Percentiles rank a stretch among this genome's conserved stretches.
phyloP scores from a whole-genome alignment of 192 early-diverging fungal genomes.

The Chytriomyces sp. region DNA sequence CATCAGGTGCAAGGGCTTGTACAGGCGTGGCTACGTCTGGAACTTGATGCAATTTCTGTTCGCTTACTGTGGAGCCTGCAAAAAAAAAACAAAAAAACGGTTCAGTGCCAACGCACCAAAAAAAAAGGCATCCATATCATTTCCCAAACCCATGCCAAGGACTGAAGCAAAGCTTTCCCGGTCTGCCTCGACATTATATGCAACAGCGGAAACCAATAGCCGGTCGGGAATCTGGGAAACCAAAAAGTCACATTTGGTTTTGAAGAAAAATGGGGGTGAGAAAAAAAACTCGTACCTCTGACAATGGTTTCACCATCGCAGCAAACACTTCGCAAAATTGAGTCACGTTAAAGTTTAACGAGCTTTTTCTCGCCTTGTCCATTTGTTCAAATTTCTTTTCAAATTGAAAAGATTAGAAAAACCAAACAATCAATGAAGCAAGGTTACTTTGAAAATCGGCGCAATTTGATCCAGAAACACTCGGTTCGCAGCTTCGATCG shows the following conservation, averaged over 20 bases:
- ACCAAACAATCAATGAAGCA: too few species aligned
- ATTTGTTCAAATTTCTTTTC: constrained; percentile 47
- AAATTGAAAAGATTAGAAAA: not conserved
- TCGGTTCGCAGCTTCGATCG: constrained; percentile 35
- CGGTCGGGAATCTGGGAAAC: constrained; percentile 30
- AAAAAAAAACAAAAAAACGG: too few species aligned
- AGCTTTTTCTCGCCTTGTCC: constrained; percentile 35
- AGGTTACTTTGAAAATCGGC: constrained; percentile 36
- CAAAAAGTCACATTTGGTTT: not conserved
- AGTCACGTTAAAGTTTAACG: constrained; percentile 32
- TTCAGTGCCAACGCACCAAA: too few species aligned
- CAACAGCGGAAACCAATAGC: constrained; percentile 30
- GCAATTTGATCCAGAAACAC: constrained; percentile 33
- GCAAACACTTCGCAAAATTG: constrained; percentile 37
- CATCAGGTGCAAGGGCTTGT: not conserved
- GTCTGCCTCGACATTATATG: constrained; percentile 40
- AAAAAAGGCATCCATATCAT: not conserved
- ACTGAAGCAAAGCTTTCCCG: constrained; percentile 20
- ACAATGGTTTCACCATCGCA: constrained; percentile 23
- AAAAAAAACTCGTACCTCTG: constrained; percentile 29
- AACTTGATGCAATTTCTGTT: too few species aligned
- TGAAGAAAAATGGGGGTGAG: too few species aligned
- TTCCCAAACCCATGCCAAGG: constrained; percentile 29
- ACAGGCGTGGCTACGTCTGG: not conserved
- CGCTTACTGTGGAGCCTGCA: too few species aligned